Base-by-base conservation (phyloP, 177 flowering plant genomes). In the Tripterygium wilfordii region DNA sequence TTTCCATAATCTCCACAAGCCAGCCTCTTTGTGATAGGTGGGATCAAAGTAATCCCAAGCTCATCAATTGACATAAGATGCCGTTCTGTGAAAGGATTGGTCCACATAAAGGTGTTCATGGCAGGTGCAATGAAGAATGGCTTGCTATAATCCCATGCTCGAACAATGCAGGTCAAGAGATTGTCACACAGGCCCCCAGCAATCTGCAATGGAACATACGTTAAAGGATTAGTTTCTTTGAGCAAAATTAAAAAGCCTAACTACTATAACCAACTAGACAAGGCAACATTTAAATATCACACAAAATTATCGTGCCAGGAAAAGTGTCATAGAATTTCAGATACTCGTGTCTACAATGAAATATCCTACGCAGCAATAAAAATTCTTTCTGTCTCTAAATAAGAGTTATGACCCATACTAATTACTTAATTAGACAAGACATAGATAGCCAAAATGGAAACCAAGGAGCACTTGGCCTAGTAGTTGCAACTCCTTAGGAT, bases 21-120 rank as follows among this genome's bases (percentile, higher is more conserved):
- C 49, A 88, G 74, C 60, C 78, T 74, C 75, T 90, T 90, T 5
- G 82, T 48, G 28, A 87, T 82, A 0, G 96, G 96, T 20, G 88
- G 90, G n/a, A 92, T 80, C 22, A 88, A 69, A 39, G 80, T 48
- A 28, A 86, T 72, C 18, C 98, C 96, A 32, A 85, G 83, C 38
- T 83, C 85, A 45, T 72, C 83, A 26, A 88, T 61, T 3, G 60
- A 23, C 65, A 80, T 62, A 22, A 88, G 82, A 68, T 88, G 96
- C n/a, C 72, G 58, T 57, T 82, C 83, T 0, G 98, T 91, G 72
- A 88, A 91, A 51, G 95, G 90, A 55, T 82, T 91, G 36, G 40
- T 82, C 98, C 98, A 91, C 98, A 91, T 88, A 48, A 82, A 73
- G 24, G 95, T 82, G 73, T 91, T 91, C 98, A 88, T 88, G 22